phyloP scores from a whole-genome alignment of 345 rosid genomes.

The Eutrema yunnanense region DNA sequence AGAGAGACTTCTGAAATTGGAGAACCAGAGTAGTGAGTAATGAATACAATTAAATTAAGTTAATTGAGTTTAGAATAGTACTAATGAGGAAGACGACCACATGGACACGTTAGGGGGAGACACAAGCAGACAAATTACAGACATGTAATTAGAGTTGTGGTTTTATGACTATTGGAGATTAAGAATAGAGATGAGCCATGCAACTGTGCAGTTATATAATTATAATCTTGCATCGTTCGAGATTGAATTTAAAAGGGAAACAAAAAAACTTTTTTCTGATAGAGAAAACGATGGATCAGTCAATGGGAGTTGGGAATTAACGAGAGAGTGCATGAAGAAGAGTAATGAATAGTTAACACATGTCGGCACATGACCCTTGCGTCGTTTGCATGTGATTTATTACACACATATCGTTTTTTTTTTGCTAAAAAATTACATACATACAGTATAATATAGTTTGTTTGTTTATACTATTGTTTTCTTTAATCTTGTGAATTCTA shows the following conservation, averaged over 20 bases:
- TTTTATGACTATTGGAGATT: constrained; percentile 1
- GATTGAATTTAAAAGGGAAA: neutral
- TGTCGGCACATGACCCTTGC: constrained; percentile 30
- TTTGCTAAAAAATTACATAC: neutral
- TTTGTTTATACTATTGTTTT: neutral
- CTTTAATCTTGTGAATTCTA: neutral
- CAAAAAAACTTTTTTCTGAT: neutral
- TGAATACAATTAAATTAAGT: neutral
- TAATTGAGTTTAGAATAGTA: constrained; percentile 5
- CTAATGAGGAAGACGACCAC: constrained; percentile 23
- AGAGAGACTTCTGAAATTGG: neutral
- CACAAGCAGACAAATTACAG: constrained; percentile 30
- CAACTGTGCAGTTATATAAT: neutral
- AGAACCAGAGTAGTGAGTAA: neutral
- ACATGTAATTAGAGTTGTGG: constrained; percentile 22
- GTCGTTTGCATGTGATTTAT: constrained; percentile 26
- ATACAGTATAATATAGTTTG: neutral
- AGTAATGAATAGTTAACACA: constrained; percentile 22
- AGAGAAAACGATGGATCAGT: constrained; percentile 14
- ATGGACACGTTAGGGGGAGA: constrained; percentile 31
- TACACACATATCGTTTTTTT: neutral
- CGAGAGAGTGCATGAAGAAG: constrained; percentile 21
- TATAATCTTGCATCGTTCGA: constrained; percentile 11
- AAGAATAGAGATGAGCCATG: constrained; percentile 17
- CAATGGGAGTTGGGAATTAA: constrained; percentile 11